Base-by-base conservation (phyloP, 805 yeast species). In the Cyberlindnera euphorbiiphila region DNA sequence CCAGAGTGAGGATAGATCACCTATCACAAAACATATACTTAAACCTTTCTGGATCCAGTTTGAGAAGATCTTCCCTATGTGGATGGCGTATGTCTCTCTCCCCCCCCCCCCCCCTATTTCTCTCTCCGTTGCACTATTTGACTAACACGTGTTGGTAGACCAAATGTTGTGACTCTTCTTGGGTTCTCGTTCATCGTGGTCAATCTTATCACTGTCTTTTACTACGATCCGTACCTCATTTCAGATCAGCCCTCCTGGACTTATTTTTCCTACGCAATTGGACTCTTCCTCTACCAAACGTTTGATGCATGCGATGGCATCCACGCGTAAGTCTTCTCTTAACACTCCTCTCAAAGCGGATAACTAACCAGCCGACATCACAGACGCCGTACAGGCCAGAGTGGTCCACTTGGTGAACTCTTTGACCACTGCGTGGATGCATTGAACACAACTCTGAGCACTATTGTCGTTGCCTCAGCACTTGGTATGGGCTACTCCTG, bases 221-320 rank as follows among this genome's bases (percentile, higher is more conserved):
- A 75, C 54, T 80, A 69, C 47, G 93, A 88, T 57, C 95, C 95
- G 4, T 64, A 70, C 38, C 69, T 86, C 42, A 61, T 75, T 32
- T 50, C 68, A 25, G 68, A 66, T 3, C 68, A 74, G 10, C 96
- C 98, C 6, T 59, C 72, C 23, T 85, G 94, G 95, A 72, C 81
- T 13, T 85, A 83, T 57, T 72, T 74, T 48, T 65, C 80, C 30
- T 85, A 85, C 57, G 96, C 94, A 0, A 55, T 84, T 45, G 91
- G 95, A 6, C 64, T 89, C 48, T 88, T 89, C 56, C 66, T 88
- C 72, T 89, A 89, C 60, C 98, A 89, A 59, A 89, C 97, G 0
- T 87, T 89, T 59, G 98, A 89, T 60, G 96, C 96, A 0, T 85
- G 96, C 61, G 98, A 89, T 61, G 98, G 98, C 5, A 74, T 84